Evolutionary conservation across 192 early-diverging fungal genomes (phyloP).

Genomic region (Backusella westeae): DNA sequence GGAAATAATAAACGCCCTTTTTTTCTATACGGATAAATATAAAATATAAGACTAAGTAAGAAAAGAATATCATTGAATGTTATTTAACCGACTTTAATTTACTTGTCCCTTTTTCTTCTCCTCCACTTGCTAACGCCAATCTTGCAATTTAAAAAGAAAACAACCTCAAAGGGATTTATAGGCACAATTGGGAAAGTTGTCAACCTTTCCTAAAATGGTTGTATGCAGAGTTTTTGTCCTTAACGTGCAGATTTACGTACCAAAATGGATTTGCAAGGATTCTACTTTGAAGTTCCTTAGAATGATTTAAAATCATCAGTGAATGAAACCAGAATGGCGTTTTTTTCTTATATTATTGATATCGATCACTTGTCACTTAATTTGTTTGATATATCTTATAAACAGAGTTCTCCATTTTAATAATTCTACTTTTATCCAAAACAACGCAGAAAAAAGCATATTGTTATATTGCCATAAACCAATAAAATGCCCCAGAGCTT

Average conservation of each 20-base stretch:
- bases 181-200: slow-evolving; percentile 1
- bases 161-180: neutral
- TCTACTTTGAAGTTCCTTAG: neutral
- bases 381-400: neutral
- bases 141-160: neutral
- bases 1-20: no score
- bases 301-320: neutral
- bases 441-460: neutral
- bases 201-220: neutral
- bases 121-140: no score
- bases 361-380: neutral
- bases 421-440: neutral
- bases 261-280: no score
- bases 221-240: neutral
- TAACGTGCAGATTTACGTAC: no score
- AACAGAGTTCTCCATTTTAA: neutral
- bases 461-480: neutral
- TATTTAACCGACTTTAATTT: no score
- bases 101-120: no score
- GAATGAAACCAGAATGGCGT: neutral
- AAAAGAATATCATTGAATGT: no score
- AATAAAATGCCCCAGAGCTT: neutral
- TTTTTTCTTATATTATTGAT: neutral
- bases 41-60: no score
- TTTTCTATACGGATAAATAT: no score